phyloP scores from a whole-genome alignment of 2,329 filamentous ascomycete species.

The Parascedosporium putredinis region DNA sequence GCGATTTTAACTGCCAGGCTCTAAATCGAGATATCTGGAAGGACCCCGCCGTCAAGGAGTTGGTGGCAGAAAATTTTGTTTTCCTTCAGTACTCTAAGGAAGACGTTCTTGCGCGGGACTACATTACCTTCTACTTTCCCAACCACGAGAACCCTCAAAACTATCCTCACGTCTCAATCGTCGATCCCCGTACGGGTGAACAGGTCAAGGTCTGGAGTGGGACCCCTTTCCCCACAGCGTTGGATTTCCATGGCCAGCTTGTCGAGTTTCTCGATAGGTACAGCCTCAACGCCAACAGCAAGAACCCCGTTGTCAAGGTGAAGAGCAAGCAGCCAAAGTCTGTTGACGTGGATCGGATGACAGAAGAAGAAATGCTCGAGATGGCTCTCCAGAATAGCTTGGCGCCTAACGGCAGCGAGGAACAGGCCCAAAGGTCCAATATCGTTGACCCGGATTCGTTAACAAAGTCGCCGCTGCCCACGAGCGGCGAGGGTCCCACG shows the following conservation, averaged over 20 bases:
- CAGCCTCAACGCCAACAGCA: constrained; percentile 75
- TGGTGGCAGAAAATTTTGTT: constrained; percentile 84
- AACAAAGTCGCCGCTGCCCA: constrained; percentile 52
- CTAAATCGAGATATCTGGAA: constrained; percentile 97
- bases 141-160: constrained; percentile 72
- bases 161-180: constrained; percentile 91
- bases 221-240: constrained; percentile 60
- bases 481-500: constrained; percentile 27
- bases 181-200: constrained; percentile 91
- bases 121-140: constrained; percentile 81
- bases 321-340: constrained; percentile 60
- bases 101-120: constrained; percentile 66
- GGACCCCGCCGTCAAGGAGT: constrained; percentile 64
- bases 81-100: constrained; percentile 92
- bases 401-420: constrained; percentile 27
- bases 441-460: constrained; percentile 78
- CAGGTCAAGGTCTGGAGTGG: constrained; percentile 96
- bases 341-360: constrained; percentile 77
- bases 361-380: constrained; percentile 94
- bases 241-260: constrained; percentile 82
- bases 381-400: constrained; percentile 87
- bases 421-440: constrained; percentile 32
- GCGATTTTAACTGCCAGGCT: constrained; percentile 87
- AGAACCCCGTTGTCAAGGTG: constrained; percentile 80
- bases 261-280: constrained; percentile 97